Evolutionary conservation across 805 yeast species (phyloP).

Genomic region (Zygosaccharomyces siamensis): DNA sequence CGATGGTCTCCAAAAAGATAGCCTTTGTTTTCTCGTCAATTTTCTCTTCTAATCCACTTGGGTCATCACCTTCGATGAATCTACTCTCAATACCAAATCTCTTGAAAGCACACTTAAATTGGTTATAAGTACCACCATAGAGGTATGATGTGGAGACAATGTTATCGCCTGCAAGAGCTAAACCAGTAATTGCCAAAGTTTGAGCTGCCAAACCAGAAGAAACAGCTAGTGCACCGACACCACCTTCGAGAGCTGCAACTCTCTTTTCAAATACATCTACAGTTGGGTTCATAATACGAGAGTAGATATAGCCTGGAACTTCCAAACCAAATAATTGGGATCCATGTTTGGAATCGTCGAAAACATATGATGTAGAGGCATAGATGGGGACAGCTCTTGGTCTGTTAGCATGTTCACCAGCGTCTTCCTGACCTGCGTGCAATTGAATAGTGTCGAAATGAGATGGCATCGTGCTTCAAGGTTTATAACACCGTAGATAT

Average conservation of each 20-base stretch:
- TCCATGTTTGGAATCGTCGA: constrained; percentile 85
- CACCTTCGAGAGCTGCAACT: constrained; percentile 88
- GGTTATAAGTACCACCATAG: constrained; percentile 96
- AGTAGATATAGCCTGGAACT: constrained; percentile 80
- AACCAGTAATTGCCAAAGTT: constrained; percentile 71
- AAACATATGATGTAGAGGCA: constrained; percentile 85
- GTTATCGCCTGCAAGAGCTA: constrained; percentile 87
- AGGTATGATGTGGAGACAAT: constrained; percentile 78
- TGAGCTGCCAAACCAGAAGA: constrained; percentile 98
- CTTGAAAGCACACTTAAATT: constrained; percentile 87
- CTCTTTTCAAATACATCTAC: constrained; percentile 86
- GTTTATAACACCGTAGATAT: background rate
- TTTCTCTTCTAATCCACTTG: constrained; percentile 63
- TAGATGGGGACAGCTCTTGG: constrained; percentile 93
- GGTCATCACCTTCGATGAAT: constrained; percentile 75
- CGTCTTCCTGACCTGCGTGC: constrained; percentile 89
- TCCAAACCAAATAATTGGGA: constrained; percentile 84
- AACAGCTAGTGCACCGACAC: constrained; percentile 83
- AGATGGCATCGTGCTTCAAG: constrained; percentile 40
- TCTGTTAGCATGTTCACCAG: constrained; percentile 50
- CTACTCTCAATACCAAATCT: constrained; percentile 81
- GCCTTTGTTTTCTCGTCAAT: constrained; percentile 88
- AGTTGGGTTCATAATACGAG: constrained; percentile 91
- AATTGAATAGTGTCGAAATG: constrained; percentile 89
- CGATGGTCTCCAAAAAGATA: constrained; percentile 81